Evolutionary conservation across 176 grass and related monocot genomes (phyloP), one percentile per base, ranked within the genome.

Genomic region (Calamus simplicifolius): DNA sequence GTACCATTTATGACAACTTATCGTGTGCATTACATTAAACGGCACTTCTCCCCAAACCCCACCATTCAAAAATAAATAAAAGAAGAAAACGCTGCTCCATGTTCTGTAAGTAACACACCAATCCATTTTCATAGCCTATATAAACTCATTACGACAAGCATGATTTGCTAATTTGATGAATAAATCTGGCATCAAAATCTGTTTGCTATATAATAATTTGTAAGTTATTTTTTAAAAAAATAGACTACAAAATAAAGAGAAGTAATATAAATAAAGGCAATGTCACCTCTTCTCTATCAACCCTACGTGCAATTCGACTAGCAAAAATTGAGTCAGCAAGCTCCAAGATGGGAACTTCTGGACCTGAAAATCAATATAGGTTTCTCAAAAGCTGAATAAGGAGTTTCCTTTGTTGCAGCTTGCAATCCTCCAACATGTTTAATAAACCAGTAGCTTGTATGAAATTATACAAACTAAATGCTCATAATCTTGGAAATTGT

Each of bases 301-400:
- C 71, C 68, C 75, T 72, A 75, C 5, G 59, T 16, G 70, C 70
- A 50, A 89, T 48, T 56, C 82, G 80, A 25, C 77, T 84, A 66
- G 82, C 82, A 68, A 95, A 68, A 71, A 95, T 95, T 38, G 75
- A 78, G 59, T 95, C 73, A 57, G 80, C 73, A 64, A 95, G 60
- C 49, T 81, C 82, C 28, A 53, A n/a, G 23, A 95, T 50, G 35
- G 80, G 61, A 67, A 54, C 26, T 81, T 83, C 72, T 51, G 66
- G 57, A 64, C 87, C 91, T 96, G 75, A 71, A 86, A 76, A 75
- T 31, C 52, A 50, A 18, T 66, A 23, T 25, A 64, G n/a, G 68
- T 77, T 48, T 21, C 49, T 69, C 23, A 48, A 29, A 29, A 43
- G 15, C 48, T 52, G 16, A 18, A 13, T 7, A 63, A 63, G n/a